These are phyloP conservation scores for Metschnikowia orientalis DNA, from an alignment of 805 yeast genomes.

Conservation along the genomic window DNA sequence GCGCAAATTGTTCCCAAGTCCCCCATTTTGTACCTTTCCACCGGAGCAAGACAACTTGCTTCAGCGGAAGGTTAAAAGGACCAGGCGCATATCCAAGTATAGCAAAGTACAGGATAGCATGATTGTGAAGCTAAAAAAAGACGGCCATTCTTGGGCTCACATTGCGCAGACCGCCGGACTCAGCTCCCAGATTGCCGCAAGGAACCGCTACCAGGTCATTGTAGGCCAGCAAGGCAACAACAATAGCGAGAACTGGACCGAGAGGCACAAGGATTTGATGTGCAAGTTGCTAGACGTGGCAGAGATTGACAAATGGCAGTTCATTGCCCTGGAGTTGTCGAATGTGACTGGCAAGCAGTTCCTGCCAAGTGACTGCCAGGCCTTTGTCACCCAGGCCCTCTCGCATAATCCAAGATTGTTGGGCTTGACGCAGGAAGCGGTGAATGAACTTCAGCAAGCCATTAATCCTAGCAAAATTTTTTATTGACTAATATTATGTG, in stretches of 20 bases:
- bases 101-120: constrained; percentile 62
- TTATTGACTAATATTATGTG: too few species aligned
- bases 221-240: constrained; percentile 79
- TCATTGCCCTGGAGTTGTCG: constrained; percentile 57
- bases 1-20: constrained; percentile 39
- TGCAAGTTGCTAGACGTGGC: constrained; percentile 41
- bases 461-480: too few species aligned
- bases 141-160: constrained; percentile 69
- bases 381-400: constrained; percentile 49
- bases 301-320: constrained; percentile 29
- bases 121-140: constrained; percentile 56
- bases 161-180: constrained; percentile 63
- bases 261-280: constrained; percentile 44
- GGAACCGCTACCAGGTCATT: constrained; percentile 74
- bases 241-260: constrained; percentile 59
- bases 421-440: constrained; percentile 48
- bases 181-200: constrained; percentile 65
- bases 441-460: constrained; percentile 15
- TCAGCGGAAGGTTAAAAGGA: constrained; percentile 40
- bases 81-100: constrained; percentile 64
- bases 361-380: constrained; percentile 52
- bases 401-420: constrained; percentile 52
- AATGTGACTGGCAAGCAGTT: constrained; percentile 50
- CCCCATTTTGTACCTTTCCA: constrained; percentile 43
- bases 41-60: constrained; percentile 42